Evolutionary conservation across 1,139 yeast genomes (phyloP), one percentile per base, ranked within the genome.

Genomic region (Diutina mesorugosa): DNA sequence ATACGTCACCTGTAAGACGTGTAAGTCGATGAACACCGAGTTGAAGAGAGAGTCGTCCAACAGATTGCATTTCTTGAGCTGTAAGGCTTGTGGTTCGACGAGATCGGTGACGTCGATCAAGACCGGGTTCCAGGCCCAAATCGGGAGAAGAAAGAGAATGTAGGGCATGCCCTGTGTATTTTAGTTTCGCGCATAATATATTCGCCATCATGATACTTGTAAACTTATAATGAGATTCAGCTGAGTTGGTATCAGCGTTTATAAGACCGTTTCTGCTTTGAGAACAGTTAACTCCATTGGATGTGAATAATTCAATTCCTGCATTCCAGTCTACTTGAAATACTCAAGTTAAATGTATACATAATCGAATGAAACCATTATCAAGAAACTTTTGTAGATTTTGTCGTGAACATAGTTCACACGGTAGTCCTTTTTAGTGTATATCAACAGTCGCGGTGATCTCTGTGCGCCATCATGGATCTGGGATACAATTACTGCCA

Each of bases 81-180:
- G 99, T 80, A 91, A 91, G 70, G 90, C 96, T 58, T 93, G 99
- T 80, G 99, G 99, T 64, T 89, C 97, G 55, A 86, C 97, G 58
- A 86, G 97, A 77, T 90, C 98, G 56, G 99, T 93, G 60, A 85
- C 96, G 63, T 90, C 97, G 55, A 95, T 95, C 74, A 93, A 95
- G 83, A 89, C 97, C 57, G 99, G 99, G 85, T 93, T 90, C 96
- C 97, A 91, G 78, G 99, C 99, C 63, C 87, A 90, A 72, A 84
- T 87, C 70, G 87, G 90, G 64, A 83, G 84, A 73, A 84, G 87
- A 80, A 84, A 80, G 84, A 84, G 76, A 68, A 67, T 66, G 62
- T 72, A 65, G 51, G 51, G 51, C 38, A 21, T 29, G 51, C 38
- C 51, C 51, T 48, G 51, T 48, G 51, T 48, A 48, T 48, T 48